Evolutionary conservation across 768 basidiomycete species (phyloP), one percentile per base, ranked within the genome.

Genomic region (Amanita exitialis): DNA sequence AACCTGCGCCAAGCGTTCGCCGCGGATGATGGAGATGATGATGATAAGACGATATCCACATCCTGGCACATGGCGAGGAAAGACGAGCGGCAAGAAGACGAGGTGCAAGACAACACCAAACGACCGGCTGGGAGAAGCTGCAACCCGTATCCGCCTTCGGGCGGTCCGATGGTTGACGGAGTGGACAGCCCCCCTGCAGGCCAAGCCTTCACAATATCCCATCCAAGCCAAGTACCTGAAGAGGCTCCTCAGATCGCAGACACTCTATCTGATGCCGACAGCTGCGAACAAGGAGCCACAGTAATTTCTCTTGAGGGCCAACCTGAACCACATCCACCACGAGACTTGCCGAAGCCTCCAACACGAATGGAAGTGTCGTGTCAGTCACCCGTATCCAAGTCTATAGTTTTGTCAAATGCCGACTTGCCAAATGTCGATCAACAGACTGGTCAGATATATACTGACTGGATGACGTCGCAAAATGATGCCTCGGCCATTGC

Each of bases 1-100:
- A 80, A 76, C 60, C 64, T 79, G 21, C 73, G 73, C 43, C 70
- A 71, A 52, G 76, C 75, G 25, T 65, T 72, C 59, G 64, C 59
- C 7, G 79, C 80, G 56, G 64, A 69, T 45, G 64, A 67, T 50
- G 56, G 58, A 28, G 75, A 76, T 57, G 73, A 75, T 57, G 67
- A 75, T 57, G 61, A 68, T 50, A 73, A 82, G 62, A 74, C 77
- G 25, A 51, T 75, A 16, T 59, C 62, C 23, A 57, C 61, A 49
- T 72, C 78, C 49, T 71, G 74, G 53, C 71, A 78, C 56, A 44
- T 75, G 27, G 67, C 73, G 48, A 67, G 71, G 45, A 71, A 72
- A 53, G 74, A 73, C 3, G 75, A 76, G 54, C 59, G 62, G 34
- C 59, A 64, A 49, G 66, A 66, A 51, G 76, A 78, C 53, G 77